phyloP scores from a whole-genome alignment of 345 rosid species.

The Pugionium dolabratum region DNA sequence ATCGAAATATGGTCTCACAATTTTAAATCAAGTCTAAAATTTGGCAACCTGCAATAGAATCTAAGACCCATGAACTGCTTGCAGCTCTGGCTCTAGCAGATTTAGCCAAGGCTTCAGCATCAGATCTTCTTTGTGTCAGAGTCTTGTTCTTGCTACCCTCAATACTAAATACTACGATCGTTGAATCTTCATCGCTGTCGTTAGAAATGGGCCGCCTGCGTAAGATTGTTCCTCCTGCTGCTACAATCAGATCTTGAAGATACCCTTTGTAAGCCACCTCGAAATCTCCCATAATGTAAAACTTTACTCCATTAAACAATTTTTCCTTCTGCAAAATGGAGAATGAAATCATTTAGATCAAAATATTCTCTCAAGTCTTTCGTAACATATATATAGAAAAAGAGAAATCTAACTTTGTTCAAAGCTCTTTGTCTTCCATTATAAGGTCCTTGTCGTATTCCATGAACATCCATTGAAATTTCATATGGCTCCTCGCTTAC shows the following conservation, averaged over 20 bases:
- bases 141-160: constrained; percentile 56
- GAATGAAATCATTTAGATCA: constrained; percentile 20
- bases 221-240: constrained; percentile 74
- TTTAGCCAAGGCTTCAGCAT: constrained; percentile 68
- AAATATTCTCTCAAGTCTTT: neutral
- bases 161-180: constrained; percentile 65
- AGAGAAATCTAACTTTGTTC: constrained; percentile 55
- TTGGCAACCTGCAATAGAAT: constrained; percentile 70
- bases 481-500: constrained; percentile 75
- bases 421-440: constrained; percentile 71
- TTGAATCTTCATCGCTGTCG: constrained; percentile 30
- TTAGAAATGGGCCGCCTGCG: constrained; percentile 64
- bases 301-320: constrained; percentile 49
- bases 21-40: constrained; percentile 16
- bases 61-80: constrained; percentile 80
- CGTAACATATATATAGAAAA: neutral
- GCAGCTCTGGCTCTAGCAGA: constrained; percentile 63
- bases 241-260: constrained; percentile 68
- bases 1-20: constrained; percentile 9
- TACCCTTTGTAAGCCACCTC: constrained; percentile 67
- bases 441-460: constrained; percentile 69
- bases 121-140: constrained; percentile 49
- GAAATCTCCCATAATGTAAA: constrained; percentile 78
- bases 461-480: constrained; percentile 64
- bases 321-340: constrained; percentile 60